phyloP scores from a whole-genome alignment of 805 yeast species.

The Lipomyces kockii region DNA sequence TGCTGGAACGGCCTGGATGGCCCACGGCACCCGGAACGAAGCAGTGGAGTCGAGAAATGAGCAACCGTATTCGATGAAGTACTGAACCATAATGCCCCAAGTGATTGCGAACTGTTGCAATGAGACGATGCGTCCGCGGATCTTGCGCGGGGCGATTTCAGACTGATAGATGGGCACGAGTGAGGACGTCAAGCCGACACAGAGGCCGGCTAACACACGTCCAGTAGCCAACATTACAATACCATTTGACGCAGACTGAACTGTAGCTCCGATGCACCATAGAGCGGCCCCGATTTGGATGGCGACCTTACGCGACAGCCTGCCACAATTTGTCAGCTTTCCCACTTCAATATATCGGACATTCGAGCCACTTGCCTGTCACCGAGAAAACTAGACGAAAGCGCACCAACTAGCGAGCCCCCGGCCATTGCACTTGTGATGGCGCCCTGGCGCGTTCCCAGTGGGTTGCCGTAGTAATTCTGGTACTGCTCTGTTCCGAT shows the following conservation, averaged over 20 bases:
- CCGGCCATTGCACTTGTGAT: constrained; percentile 67
- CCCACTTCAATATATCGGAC: no score
- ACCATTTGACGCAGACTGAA: constrained; percentile 44
- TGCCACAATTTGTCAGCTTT: not conserved
- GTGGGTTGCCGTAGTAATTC: constrained; percentile 55
- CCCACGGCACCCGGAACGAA: constrained; percentile 71
- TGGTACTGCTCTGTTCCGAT: constrained; percentile 53
- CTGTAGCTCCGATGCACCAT: constrained; percentile 39
- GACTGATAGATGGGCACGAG: constrained; percentile 51
- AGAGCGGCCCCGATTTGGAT: constrained; percentile 34
- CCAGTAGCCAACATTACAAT: constrained; percentile 50
- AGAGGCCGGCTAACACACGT: constrained; percentile 57
- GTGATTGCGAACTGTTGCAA: constrained; percentile 44
- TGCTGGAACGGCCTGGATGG: constrained; percentile 59
- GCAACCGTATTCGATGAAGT: constrained; percentile 49
- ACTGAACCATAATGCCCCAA: constrained; percentile 44
- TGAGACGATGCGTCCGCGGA: constrained; percentile 45
- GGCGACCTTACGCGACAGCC: constrained; percentile 34
- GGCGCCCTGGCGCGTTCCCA: constrained; percentile 60
- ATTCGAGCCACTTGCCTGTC: constrained; percentile 47
- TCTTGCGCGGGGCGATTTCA: constrained; percentile 40
- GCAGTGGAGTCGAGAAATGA: constrained; percentile 51
- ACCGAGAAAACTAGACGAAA: constrained; percentile 50
- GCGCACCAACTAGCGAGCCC: constrained; percentile 67
- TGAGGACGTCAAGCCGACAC: constrained; percentile 61